Base-by-base conservation (phyloP, 768 basidiomycete genomes). In the Boletus rubropictus region DNA sequence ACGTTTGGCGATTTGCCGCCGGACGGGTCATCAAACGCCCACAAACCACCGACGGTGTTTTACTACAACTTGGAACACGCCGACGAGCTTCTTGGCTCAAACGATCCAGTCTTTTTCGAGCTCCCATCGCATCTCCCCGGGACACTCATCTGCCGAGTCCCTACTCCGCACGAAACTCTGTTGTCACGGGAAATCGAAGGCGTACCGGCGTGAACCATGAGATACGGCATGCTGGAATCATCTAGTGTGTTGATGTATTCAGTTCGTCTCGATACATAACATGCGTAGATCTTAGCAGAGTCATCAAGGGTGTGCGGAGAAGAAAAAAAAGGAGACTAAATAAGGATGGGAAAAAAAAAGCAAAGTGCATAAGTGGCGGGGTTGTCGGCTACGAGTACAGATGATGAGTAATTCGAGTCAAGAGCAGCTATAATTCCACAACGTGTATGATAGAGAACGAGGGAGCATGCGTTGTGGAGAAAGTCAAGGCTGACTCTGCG, bases 281-380 rank as follows among this genome's bases (percentile, higher is more conserved):
- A n/a, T 44, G 42, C 25, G 27, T 62, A 62, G 48, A 60, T 62
- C 51, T 42, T 31, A 56, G 57, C 58, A 60, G 46, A 45, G 34
- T 43, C 42, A 42, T 37, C 43, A n/a, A 41, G 22, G 21, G 37
- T 32, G 34, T 22, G 32, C 27, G 27, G 31, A 44, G 37, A 34
- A 31, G 18, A 10, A 29, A 24, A 27, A 41, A 44, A 41, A 7
- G 17, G 21, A 12, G 34, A n/a, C n/a, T 10, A 12, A 39, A 12
- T 7, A 35, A 27, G 6, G 9, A n/a, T 7, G 20, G 8, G 12
- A 12, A 10, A 21, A 20, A 35, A 22, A 38, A 28, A 18, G 31
- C 37, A 24, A 44, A 42, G 43, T 48, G 59, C 42, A 46, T 52
- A 42, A 27, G 37, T 50, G 42, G 28, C 41, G 35, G 38, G 18